phyloP scores from a whole-genome alignment of 208 protist genomes.

The Wallacemonas sp. region DNA sequence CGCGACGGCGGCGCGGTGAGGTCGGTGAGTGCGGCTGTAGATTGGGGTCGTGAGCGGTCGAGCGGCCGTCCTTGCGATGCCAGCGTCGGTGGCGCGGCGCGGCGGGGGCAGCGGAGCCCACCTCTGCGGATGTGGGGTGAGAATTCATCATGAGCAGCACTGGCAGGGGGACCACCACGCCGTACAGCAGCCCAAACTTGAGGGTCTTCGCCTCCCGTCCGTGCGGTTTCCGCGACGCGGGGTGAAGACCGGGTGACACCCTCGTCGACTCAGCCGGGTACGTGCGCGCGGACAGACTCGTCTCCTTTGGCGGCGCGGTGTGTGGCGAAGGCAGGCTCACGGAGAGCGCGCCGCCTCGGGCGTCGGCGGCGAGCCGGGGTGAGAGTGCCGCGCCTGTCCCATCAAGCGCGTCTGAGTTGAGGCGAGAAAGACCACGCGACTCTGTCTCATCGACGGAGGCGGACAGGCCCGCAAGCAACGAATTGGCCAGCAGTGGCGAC shows the following conservation, averaged over 20 bases:
- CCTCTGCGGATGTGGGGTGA: neutral
- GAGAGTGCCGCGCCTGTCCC: too few species aligned
- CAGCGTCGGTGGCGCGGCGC: neutral
- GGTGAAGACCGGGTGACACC: too few species aligned
- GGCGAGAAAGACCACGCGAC: neutral
- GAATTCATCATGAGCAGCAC: constrained; percentile 33
- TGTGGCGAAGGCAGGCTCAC: too few species aligned
- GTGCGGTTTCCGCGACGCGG: too few species aligned
- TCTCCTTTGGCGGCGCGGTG: too few species aligned
- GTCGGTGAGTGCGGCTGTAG: too few species aligned
- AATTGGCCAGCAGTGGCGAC: neutral
- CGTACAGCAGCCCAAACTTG: constrained; percentile 36
- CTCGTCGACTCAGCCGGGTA: too few species aligned
- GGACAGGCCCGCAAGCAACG: neutral
- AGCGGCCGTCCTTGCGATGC: neutral
- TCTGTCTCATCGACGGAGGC: neutral
- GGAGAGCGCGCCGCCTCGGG: too few species aligned
- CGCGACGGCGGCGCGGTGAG: neutral
- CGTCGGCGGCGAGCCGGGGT: too few species aligned
- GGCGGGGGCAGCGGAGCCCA: neutral
- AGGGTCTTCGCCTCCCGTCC: too few species aligned
- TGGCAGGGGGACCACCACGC: constrained; percentile 26
- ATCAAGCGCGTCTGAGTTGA: neutral
- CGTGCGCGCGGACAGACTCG: too few species aligned
- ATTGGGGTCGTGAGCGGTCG: neutral